phyloP scores from a whole-genome alignment of 2,329 filamentous ascomycete genomes.

The Helotiales sp. region DNA sequence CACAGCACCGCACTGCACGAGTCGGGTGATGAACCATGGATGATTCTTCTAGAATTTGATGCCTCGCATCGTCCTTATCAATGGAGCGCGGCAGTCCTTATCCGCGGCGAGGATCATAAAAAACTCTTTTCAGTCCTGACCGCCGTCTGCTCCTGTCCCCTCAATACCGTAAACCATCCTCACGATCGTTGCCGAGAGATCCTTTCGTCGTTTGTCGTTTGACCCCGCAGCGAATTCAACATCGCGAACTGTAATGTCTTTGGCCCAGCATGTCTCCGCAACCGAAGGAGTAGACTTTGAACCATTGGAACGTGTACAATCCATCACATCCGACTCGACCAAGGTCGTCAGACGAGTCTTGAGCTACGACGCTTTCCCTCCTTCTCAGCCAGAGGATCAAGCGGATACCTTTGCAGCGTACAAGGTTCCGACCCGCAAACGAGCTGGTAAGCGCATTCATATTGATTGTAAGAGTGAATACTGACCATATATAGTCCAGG shows the following conservation, averaged over 20 bases:
- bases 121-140: too few relatives aligned
- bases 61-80: too few relatives aligned
- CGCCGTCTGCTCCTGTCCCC: too few relatives aligned
- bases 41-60: too few relatives aligned
- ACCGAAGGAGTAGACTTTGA: constrained; percentile 10
- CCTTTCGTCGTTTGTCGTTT: not conserved
- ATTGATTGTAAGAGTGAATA: not conserved
- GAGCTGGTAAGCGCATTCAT: not conserved
- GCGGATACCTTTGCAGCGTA: constrained; percentile 12
- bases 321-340: not conserved
- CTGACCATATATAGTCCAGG: constrained; percentile 2
- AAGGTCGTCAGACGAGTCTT: constrained; percentile 2
- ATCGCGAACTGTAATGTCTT: constrained; percentile 8
- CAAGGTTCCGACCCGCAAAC: constrained; percentile 1
- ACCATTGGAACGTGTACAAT: not conserved
- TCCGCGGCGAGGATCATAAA: too few relatives aligned
- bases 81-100: too few relatives aligned
- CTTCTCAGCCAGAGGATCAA: constrained; percentile 4
- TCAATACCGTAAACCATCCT: too few relatives aligned
- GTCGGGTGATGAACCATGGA: too few relatives aligned
- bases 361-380: constrained; percentile 10
- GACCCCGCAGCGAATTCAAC: not conserved
- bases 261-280: constrained; percentile 14
- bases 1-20: too few relatives aligned
- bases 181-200: not conserved